Conservation (phyloP, 768 basidiomycete genomes). For the Pleurotus eryngii region DNA sequence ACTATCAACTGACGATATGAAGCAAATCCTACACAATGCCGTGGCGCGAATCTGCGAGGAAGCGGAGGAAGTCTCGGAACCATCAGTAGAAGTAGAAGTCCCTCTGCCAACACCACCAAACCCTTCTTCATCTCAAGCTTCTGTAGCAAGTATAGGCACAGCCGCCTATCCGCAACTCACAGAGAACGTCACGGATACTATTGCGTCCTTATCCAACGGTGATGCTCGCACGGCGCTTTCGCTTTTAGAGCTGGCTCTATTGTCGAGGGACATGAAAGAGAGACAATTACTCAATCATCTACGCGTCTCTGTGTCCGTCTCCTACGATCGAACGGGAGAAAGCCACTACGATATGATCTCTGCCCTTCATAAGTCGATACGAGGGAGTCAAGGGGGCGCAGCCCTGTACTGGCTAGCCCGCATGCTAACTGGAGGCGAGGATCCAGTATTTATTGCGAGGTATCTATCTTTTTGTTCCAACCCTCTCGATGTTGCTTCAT, state of each 20-base stretch:
- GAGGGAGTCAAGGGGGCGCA: constrained; percentile 72
- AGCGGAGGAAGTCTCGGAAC: no score
- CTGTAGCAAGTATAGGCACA: constrained; percentile 10
- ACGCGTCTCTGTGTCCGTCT: constrained; percentile 57
- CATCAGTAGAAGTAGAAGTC: not conserved
- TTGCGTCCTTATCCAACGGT: constrained; percentile 56
- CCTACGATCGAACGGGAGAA: constrained; percentile 78
- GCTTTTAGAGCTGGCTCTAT: constrained; percentile 67
- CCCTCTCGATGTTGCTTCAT: not conserved
- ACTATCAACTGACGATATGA: constrained; percentile 61
- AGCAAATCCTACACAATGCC: constrained; percentile 55
- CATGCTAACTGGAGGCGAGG: constrained; percentile 79
- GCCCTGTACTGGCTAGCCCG: constrained; percentile 88
- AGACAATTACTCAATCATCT: constrained; percentile 51
- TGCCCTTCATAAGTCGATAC: constrained; percentile 79
- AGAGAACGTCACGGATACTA: constrained; percentile 40
- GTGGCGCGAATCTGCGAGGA: constrained; percentile 23
- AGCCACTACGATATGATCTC: constrained; percentile 79
- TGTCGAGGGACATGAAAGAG: constrained; percentile 38
- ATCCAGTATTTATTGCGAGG: constrained; percentile 69
- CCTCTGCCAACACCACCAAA: constrained; percentile 5
- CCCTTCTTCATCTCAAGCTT: constrained; percentile 6
- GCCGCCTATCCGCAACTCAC: constrained; percentile 37
- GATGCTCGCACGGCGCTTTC: constrained; percentile 80
- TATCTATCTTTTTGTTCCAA: not conserved